These are phyloP conservation scores for Candida pini DNA, from an alignment of 805 yeast genomes.

Conservation along the genomic window DNA sequence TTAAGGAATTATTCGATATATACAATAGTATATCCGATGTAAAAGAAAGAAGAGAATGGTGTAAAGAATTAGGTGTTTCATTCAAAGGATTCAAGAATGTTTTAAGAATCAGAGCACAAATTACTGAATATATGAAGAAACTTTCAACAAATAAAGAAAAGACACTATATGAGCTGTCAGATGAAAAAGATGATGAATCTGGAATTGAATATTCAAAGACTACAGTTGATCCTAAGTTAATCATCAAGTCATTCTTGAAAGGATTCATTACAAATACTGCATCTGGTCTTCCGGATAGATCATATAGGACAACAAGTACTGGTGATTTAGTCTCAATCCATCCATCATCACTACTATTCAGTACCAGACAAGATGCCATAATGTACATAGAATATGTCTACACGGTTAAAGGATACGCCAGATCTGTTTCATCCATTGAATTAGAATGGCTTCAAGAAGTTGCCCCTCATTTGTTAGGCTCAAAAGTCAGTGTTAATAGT, in stretches of 20 bases:
- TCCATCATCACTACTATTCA: constrained; percentile 86
- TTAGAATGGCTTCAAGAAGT: constrained; percentile 81
- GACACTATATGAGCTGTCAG: constrained; percentile 22
- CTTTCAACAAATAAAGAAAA: constrained; percentile 32
- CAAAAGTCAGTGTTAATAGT: constrained; percentile 20
- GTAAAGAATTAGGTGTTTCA: constrained; percentile 70
- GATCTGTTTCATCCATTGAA: constrained; percentile 79
- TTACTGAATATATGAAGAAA: constrained; percentile 58
- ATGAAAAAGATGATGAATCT: constrained; percentile 22
- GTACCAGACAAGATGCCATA: constrained; percentile 74
- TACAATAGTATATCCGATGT: constrained; percentile 39
- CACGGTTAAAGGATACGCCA: constrained; percentile 88
- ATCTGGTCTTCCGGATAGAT: constrained; percentile 89
- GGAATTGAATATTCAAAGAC: constrained; percentile 10
- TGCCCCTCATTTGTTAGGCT: constrained; percentile 59
- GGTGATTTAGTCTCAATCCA: constrained; percentile 86
- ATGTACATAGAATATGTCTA: constrained; percentile 94
- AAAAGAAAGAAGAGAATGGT: constrained; percentile 72
- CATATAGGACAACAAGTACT: constrained; percentile 76
- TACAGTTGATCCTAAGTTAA: constrained; percentile 47
- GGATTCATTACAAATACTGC: constrained; percentile 92
- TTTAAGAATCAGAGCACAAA: constrained; percentile 65
- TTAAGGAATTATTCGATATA: constrained; percentile 70
- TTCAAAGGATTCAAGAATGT: constrained; percentile 79
- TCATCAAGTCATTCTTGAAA: constrained; percentile 71